Evolutionary conservation across 208 protist species (phyloP).

Genomic region (Tritrichomonas foetus): DNA sequence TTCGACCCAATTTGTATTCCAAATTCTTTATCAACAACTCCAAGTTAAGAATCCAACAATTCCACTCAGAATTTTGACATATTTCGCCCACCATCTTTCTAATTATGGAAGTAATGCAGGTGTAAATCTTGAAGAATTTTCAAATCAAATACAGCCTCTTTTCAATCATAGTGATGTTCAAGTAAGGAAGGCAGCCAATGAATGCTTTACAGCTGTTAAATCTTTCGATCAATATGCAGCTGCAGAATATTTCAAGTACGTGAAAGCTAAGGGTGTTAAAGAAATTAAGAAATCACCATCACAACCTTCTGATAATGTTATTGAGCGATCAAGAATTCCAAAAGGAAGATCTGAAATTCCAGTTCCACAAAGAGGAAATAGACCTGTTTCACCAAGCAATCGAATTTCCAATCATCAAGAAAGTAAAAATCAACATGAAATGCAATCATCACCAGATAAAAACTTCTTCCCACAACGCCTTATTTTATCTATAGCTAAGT

Average conservation of each 20-base stretch:
- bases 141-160: not conserved
- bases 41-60: not conserved
- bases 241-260: not conserved
- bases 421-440: not conserved
- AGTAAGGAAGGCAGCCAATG: not conserved
- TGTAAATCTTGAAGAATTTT: constrained; percentile 11
- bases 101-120: not conserved
- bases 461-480: not conserved
- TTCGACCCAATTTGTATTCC: not conserved
- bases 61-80: not conserved
- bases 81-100: not conserved
- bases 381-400: not conserved
- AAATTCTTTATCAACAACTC: constrained; percentile 14
- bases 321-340: not conserved
- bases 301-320: not conserved
- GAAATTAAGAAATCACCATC: not conserved
- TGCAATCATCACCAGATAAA: not conserved
- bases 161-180: not conserved
- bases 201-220: not conserved
- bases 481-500: not conserved
- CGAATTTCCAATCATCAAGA: not conserved
- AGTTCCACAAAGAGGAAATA: not conserved
- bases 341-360: not conserved
- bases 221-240: too few relatives aligned
- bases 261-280: not conserved